phyloP scores from a whole-genome alignment of 768 basidiomycete species.

The Cyclocybe aegerita region DNA sequence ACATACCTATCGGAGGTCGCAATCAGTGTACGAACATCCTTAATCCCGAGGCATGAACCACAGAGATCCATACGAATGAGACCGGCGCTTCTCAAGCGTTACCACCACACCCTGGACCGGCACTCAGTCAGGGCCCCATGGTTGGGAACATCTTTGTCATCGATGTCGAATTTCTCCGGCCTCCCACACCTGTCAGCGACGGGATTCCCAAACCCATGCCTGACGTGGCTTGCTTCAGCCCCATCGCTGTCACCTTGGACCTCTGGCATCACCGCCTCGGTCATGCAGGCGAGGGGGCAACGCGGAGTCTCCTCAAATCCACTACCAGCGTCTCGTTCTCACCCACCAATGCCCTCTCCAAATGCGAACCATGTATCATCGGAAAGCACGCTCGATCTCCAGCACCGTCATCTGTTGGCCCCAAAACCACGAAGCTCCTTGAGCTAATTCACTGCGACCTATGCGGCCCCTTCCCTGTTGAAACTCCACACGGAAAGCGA shows the following conservation, averaged over 20 bases:
- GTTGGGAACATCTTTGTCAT: no score
- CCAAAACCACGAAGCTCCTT: background rate
- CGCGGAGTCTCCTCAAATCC: background rate
- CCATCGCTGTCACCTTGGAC: conserved; percentile 6
- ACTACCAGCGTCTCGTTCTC: no score
- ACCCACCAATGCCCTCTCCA: no score
- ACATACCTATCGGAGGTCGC: background rate
- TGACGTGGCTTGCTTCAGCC: background rate
- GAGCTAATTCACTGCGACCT: conserved; percentile 1
- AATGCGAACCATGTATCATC: conserved; percentile 8
- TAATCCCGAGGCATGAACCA: conserved; percentile 39
- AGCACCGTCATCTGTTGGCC: background rate
- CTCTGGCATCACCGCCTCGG: conserved; percentile 11
- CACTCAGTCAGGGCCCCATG: no score
- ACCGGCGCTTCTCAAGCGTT: conserved; percentile 30
- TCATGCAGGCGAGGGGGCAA: conserved; percentile 10
- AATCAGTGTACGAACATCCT: conserved; percentile 8
- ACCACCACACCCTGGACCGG: conserved; percentile 15
- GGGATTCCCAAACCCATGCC: background rate
- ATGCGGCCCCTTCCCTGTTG: no score
- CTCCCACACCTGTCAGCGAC: conserved; percentile 1
- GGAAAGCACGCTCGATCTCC: conserved; percentile 4
- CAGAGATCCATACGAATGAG: conserved; percentile 24
- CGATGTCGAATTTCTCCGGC: no score
- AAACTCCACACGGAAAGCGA: conserved; percentile 9